Evolutionary conservation across 257 asterid species (phyloP).

Genomic region (Nemophila menziesii): DNA sequence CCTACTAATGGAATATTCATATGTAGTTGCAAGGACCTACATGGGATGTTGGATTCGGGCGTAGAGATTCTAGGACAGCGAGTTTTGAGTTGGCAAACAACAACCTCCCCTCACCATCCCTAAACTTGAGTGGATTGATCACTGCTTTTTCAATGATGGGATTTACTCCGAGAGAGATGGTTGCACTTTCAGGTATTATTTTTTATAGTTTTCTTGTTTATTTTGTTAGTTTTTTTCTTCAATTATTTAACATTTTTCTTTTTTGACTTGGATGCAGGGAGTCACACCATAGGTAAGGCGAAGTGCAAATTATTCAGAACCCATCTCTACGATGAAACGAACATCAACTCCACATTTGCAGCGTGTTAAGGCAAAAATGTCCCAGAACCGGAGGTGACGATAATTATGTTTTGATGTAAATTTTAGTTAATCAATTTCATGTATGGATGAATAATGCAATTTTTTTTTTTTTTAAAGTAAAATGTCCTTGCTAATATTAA

Average conservation of each 20-base stretch:
- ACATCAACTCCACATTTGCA: slow-evolving; percentile 42
- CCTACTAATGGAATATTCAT: no score
- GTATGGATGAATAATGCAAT: no score
- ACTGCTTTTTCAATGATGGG: slow-evolving; percentile 55
- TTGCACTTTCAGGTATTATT: slow-evolving; percentile 73
- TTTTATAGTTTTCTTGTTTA: no score
- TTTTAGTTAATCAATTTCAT: no score
- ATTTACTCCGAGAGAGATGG: slow-evolving; percentile 43
- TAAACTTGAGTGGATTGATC: slow-evolving; percentile 34
- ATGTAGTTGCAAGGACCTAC: slow-evolving; percentile 45
- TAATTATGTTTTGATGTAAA: no score
- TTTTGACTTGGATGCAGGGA: no score
- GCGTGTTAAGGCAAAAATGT: slow-evolving; percentile 21
- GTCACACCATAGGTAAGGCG: slow-evolving; percentile 66
- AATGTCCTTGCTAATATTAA: no score
- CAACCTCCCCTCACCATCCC: slow-evolving; percentile 38
- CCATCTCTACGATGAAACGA: slow-evolving; percentile 46
- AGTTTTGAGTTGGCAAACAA: slow-evolving; percentile 34
- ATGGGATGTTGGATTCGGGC: slow-evolving; percentile 51
- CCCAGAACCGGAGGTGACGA: slow-evolving; percentile 37
- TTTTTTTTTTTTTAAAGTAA: no score
- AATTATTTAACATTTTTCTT: no score
- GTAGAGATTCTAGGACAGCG: slow-evolving; percentile 59
- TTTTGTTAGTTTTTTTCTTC: no score
- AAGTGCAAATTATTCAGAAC: slow-evolving; percentile 35